A percentile compares a stretch with the other conserved stretches of the same genome.
phyloP scores from a whole-genome alignment of 139 green algal genomes.

The Monoraphidium neglectum region DNA sequence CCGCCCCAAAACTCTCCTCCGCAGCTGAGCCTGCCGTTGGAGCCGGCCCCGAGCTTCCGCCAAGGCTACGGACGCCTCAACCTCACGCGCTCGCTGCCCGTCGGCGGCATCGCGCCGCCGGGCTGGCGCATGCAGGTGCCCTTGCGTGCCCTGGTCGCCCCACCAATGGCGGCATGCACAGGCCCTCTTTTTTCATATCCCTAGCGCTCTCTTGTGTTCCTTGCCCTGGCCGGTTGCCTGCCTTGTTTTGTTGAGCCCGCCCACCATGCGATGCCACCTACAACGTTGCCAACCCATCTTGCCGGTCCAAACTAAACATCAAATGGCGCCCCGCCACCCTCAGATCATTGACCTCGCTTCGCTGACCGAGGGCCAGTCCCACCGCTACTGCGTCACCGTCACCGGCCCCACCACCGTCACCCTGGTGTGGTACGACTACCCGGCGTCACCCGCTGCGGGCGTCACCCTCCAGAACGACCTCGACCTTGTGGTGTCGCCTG shows the following conservation, averaged over 20 bases:
- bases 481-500: constrained; percentile 70
- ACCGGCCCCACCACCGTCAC: constrained; percentile 70
- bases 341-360: constrained; percentile 54
- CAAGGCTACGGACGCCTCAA: constrained; percentile 80
- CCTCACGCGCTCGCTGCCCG: constrained; percentile 24
- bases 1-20: too few relatives aligned
- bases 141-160: too few relatives aligned
- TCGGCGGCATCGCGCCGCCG: too few relatives aligned
- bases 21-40: constrained; percentile 60
- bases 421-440: constrained; percentile 74
- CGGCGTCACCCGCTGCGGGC: constrained; percentile 32
- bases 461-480: constrained; percentile 86
- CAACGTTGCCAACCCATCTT: background rate
- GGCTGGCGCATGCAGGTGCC: too few relatives aligned
- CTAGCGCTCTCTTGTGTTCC: too few relatives aligned
- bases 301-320: background rate
- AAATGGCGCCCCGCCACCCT: too few relatives aligned
- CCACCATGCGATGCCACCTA: too few relatives aligned
- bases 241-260: too few relatives aligned
- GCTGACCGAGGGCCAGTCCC: constrained; percentile 33
- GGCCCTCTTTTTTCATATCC: too few relatives aligned
- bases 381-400: constrained; percentile 71
- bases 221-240: too few relatives aligned
- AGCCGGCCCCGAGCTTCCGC: constrained; percentile 61
- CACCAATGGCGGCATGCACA: too few relatives aligned